Base-by-base conservation (phyloP, 768 basidiomycete species). In the Lactarius quietus region DNA sequence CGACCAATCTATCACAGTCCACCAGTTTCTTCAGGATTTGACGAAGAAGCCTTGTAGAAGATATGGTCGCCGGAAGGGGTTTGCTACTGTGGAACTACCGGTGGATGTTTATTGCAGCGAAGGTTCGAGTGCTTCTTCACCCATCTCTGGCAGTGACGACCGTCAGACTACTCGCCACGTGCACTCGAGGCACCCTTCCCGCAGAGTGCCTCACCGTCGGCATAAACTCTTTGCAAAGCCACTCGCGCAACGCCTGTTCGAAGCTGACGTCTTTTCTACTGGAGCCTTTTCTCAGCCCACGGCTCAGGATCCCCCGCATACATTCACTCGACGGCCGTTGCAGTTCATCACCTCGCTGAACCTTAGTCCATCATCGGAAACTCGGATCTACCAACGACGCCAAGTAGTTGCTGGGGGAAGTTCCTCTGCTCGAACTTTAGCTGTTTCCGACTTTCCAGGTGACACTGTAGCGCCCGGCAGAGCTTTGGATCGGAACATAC, bases 201-300 rank as follows among this genome's bases (percentile, higher is more conserved):
- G 45, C 38, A 51, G 36, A 14, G 38, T 45, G 9, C 26, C 45
- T n/a, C 45, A 15, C 17, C 65, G 26, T 38, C 61, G 48, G 26
- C 68, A 63, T 28, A 64, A 62, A 17, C 54, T 7, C 18, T 35
- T 58, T n/a, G 33, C 57, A 38, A 69, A 69, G 41, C 51, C 68
- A 17, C 66, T 68, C 41, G 66, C 62, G 23, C 68, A 62, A 56
- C 68, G 68, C 17, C 51, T 69, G 36, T 57, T 68, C 53, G 63
- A 69, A 45, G 68, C 68, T n/a, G 68, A 63, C 35, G 57, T 69
- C 39, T 69, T 64, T 54, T 68, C 68, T 41, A 59, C 53, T 20
- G 67, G 68, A 31, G 39, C 53, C 17, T 45, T 57, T 23, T 39
- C 58, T 5, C 59, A 39, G 18, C 57, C 41, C 23, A 53, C 48